These are phyloP conservation scores for Fusarium tanahbumbuense DNA, from an alignment of 2,329 filamentous ascomycete genomes.

Conservation along the genomic window DNA sequence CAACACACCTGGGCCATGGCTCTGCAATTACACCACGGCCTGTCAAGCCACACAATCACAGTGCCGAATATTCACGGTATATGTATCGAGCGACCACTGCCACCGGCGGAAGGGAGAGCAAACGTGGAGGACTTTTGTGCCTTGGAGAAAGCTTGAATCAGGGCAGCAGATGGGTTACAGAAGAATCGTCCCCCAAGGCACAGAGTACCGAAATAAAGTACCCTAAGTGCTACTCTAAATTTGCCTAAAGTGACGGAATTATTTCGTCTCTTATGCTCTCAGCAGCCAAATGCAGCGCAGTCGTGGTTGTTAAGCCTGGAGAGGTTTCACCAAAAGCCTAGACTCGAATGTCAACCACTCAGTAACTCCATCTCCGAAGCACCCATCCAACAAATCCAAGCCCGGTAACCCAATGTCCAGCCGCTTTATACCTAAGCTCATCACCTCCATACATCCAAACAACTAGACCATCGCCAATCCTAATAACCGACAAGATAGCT, in stretches of 20 bases:
- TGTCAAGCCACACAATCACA: background rate
- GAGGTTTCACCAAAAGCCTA: background rate
- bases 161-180: background rate
- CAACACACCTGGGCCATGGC: background rate
- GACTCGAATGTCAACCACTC: background rate
- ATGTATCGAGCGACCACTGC: too few relatives aligned
- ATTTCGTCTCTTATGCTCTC: background rate
- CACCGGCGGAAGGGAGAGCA: too few relatives aligned
- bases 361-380: slow-evolving; percentile 37
- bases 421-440: slow-evolving; percentile 34
- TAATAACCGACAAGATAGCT: slow-evolving; percentile 46
- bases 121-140: background rate
- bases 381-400: slow-evolving; percentile 45
- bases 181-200: background rate
- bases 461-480: slow-evolving; percentile 49
- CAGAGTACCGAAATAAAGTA: background rate
- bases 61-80: too few relatives aligned
- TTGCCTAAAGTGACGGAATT: background rate
- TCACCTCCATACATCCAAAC: slow-evolving; percentile 50
- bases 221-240: background rate
- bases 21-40: background rate
- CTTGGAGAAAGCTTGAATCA: background rate
- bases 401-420: slow-evolving; percentile 46
- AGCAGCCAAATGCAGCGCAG: background rate
- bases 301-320: background rate